Evolutionary conservation across 225 moss, liverwort and hornwort species (phyloP).

Genomic region (Polytrichum commune): DNA sequence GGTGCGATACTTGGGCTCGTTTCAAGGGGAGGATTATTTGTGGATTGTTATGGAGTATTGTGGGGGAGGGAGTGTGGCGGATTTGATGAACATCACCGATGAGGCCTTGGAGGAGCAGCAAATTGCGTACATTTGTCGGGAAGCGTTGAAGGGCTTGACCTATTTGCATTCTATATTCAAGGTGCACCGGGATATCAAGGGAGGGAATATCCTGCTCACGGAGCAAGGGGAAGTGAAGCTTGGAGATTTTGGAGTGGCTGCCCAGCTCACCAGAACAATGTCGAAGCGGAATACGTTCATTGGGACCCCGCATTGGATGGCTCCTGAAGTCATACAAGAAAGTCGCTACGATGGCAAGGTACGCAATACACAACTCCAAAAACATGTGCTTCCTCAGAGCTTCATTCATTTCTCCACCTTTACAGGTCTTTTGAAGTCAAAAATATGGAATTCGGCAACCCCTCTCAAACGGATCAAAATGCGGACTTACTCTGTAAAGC

Average conservation of each 20-base stretch:
- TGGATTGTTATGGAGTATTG: constrained; percentile 99
- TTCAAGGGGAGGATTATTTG: constrained; percentile 96
- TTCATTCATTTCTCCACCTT: no score
- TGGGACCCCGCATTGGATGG: constrained; percentile 99
- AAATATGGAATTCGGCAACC: no score
- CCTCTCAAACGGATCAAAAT: no score
- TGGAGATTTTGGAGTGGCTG: constrained; percentile 98
- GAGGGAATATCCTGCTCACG: constrained; percentile 88
- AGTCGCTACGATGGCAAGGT: constrained; percentile 99
- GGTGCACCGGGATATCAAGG: constrained; percentile 96
- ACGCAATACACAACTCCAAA: background rate
- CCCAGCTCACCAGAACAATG: constrained; percentile 98
- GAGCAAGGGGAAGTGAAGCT: constrained; percentile 99
- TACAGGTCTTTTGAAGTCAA: no score
- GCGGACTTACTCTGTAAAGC: no score
- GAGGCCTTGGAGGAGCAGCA: constrained; percentile 97
- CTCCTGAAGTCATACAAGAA: constrained; percentile 98
- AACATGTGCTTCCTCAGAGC: no score
- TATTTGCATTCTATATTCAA: constrained; percentile 97
- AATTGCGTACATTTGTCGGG: constrained; percentile 95
- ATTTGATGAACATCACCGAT: constrained; percentile 96
- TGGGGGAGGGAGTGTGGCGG: constrained; percentile 97
- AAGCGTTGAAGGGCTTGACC: constrained; percentile 87
- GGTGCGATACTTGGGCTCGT: constrained; percentile 89
- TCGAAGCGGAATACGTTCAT: constrained; percentile 98